A percentile compares a stretch with the other conserved stretches of the same genome.
Evolutionary conservation across 2,329 filamentous ascomycete genomes (phyloP).

Genomic region (Zelopaecilomyces penicillatus): DNA sequence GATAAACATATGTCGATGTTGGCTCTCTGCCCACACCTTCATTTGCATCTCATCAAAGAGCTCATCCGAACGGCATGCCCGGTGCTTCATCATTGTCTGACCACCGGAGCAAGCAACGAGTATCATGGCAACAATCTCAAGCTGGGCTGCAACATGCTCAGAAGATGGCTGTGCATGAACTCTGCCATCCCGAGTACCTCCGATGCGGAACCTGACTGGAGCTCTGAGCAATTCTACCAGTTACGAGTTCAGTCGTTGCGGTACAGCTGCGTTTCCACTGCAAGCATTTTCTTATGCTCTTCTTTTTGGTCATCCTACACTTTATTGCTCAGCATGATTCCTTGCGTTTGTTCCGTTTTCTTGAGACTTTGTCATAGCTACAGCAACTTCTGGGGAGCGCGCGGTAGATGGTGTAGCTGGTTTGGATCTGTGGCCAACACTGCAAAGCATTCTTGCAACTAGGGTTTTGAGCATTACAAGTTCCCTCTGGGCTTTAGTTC

Average conservation of each 20-base stretch:
- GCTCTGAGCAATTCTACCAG: background rate
- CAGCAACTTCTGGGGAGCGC: slow-evolving; percentile 30
- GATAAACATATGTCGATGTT: slow-evolving; percentile 6
- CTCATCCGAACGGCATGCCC: slow-evolving; percentile 32
- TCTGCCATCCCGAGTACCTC: slow-evolving; percentile 8
- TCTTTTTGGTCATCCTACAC: slow-evolving; percentile 20
- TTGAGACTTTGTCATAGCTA: slow-evolving; percentile 17
- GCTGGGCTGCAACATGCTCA: background rate
- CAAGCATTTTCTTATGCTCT: slow-evolving; percentile 19
- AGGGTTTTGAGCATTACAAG: background rate
- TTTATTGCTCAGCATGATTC: slow-evolving; percentile 7
- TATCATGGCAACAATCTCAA: slow-evolving; percentile 8
- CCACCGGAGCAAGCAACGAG: slow-evolving; percentile 9
- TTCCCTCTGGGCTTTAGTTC: background rate
- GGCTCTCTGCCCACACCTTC: slow-evolving; percentile 7
- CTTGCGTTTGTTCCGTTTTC: slow-evolving; percentile 13
- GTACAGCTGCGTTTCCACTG: slow-evolving; percentile 25
- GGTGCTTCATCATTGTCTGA: slow-evolving; percentile 21
- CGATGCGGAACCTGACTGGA: slow-evolving; percentile 4
- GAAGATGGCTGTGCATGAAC: slow-evolving; percentile 4
- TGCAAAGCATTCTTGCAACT: too few species aligned
- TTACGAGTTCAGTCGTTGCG: slow-evolving; percentile 26
- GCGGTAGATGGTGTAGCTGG: slow-evolving; percentile 6
- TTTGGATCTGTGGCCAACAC: background rate
- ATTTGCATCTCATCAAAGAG: slow-evolving; percentile 9